Base-by-base conservation (phyloP, 169 alveolate species). In the Theileria luwenshuni region DNA sequence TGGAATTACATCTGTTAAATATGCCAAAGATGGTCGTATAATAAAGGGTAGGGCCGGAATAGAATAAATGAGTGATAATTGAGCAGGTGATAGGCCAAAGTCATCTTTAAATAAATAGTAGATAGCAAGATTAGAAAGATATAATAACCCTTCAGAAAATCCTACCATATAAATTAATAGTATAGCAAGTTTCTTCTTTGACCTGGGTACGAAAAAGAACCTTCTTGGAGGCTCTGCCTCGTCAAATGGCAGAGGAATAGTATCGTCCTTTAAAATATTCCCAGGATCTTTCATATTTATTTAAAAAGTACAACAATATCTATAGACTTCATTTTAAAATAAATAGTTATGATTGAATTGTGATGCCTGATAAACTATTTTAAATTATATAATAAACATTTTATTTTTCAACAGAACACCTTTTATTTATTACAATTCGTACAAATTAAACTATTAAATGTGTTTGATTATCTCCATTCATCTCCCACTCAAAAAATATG, bases 91-190 rank as follows among this genome's bases (percentile, higher is more conserved):
- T 25, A 61, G 60, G 45, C 91, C 80, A 33, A 91, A 90, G 60
- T 93, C 93, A 41, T 92, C 97, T 77, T 93, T 93, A 47, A 92
- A 90, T 72, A 93, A 62, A 76, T 93, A 93, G 67, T 91, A 92
- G 23, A 93, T 84, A 3, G 97, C 96, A 32, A 93, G 63, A 0
- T 95, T 85, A 38, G 97, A 96, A 25, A 93, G 84, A 51, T 92
- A 96, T 30, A 93, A 92, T 17, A 93, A 77, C 43, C 97, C 97
- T 72, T 93, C 97, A 17, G 97, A 92, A 65, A 93, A 92, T 7
- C 97, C 96, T 43, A 93, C 92, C 62, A 93, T 76, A 76, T 92
- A 93, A 23, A 86, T 90, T 63, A 85, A 69, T 19, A 85, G 62
- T 6, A 68, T 35, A 2, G 69, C 72, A 61, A 33, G 77, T 69